Evolutionary conservation across 805 yeast genomes (phyloP).

Genomic region (Dipodascus geniculatus): DNA sequence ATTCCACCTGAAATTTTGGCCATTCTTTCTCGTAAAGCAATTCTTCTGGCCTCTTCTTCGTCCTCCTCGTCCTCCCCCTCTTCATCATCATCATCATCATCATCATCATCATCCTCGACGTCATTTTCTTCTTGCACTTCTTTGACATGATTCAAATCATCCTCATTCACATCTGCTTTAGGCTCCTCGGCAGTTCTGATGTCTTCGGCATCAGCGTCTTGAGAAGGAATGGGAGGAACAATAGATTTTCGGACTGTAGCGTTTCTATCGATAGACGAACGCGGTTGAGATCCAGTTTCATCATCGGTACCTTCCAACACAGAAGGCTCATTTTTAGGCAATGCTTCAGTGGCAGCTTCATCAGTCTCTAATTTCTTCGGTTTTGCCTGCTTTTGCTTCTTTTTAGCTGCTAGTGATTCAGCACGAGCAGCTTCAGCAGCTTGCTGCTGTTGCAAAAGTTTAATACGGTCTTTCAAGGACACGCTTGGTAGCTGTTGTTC

Average conservation of each 20-base stretch:
- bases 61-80: conserved; percentile 28
- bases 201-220: not conserved
- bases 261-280: not conserved
- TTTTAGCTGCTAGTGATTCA: conserved; percentile 44
- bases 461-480: conserved; percentile 79
- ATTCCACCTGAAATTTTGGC: conserved; percentile 79
- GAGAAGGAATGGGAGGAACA: not conserved
- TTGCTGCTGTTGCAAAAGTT: conserved; percentile 69
- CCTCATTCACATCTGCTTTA: not conserved
- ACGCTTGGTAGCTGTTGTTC: conserved; percentile 55
- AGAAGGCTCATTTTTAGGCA: conserved; percentile 24
- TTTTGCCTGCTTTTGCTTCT: conserved; percentile 27
- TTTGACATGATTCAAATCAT: not conserved
- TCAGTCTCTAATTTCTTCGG: conserved; percentile 1
- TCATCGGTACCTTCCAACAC: too few relatives aligned
- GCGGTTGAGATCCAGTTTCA: not conserved
- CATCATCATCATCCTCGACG: conserved; percentile 7
- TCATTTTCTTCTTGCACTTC: not conserved
- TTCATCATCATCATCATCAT: conserved; percentile 13
- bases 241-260: not conserved
- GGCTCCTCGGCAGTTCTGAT: too few relatives aligned
- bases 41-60: conserved; percentile 47
- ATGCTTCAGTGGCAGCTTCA: conserved; percentile 1
- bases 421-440: conserved; percentile 60
- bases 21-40: conserved; percentile 81